Conservation (phyloP, 2,329 filamentous ascomycete genomes). For the Paecilomyces sp. region DNA sequence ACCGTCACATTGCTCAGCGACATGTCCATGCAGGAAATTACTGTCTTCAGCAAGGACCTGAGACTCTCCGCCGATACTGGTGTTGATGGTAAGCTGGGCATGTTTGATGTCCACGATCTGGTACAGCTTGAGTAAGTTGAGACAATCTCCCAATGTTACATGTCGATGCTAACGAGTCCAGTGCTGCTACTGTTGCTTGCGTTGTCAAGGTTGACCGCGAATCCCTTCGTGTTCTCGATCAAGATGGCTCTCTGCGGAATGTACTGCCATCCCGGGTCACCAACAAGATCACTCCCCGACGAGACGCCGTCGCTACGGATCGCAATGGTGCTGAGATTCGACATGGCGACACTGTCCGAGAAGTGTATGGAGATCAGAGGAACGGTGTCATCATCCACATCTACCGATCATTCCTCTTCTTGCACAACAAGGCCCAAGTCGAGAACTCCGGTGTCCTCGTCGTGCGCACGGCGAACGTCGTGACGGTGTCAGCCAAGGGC, state of each 20-base stretch:
- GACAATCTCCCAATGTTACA: conserved; percentile 1
- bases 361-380: conserved; percentile 76
- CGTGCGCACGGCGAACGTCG: conserved; percentile 74
- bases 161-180: conserved; percentile 27
- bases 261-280: conserved; percentile 87
- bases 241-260: conserved; percentile 74
- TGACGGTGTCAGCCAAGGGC: conserved; percentile 89
- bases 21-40: conserved; percentile 87
- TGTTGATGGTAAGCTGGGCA: conserved; percentile 71
- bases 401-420: conserved; percentile 83
- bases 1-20: conserved; percentile 89
- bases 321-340: conserved; percentile 89
- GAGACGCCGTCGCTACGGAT: conserved; percentile 83
- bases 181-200: conserved; percentile 80
- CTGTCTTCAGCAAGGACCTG: conserved; percentile 95
- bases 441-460: conserved; percentile 91
- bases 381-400: conserved; percentile 90
- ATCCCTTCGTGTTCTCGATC: conserved; percentile 81
- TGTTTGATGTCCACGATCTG: conserved; percentile 87
- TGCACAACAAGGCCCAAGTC: conserved; percentile 73
- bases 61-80: conserved; percentile 89
- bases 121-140: conserved; percentile 73
- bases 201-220: conserved; percentile 94
- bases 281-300: conserved; percentile 76
- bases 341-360: conserved; percentile 84